Percentiles rank a stretch among this genome's conserved stretches.
Evolutionary conservation across 208 protist species (phyloP).

Genomic region (Vickermania ingenoplastis): DNA sequence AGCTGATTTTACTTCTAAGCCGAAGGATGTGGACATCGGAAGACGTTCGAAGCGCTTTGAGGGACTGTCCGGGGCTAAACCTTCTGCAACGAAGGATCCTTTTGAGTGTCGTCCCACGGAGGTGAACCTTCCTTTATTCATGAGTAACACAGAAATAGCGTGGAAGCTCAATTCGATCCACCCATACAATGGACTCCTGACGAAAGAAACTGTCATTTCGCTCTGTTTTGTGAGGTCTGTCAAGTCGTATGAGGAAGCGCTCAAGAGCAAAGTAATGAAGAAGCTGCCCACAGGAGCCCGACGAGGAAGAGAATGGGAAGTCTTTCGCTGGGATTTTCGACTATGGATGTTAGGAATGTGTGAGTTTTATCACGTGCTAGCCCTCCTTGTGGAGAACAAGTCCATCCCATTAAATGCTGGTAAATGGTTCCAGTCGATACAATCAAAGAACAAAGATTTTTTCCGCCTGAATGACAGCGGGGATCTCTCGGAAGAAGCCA

Average conservation of each 20-base stretch:
- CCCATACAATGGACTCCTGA: conserved; percentile 7
- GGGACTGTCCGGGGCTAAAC: neutral
- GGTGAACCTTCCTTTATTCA: conserved; percentile 6
- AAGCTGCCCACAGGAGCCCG: neutral
- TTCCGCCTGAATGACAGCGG: neutral
- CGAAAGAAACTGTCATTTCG: neutral
- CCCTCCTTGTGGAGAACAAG: conserved; percentile 30
- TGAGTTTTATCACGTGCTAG: conserved; percentile 48
- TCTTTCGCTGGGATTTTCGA: conserved; percentile 29
- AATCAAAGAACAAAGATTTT: conserved; percentile 3
- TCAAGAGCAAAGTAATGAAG: neutral
- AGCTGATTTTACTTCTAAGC: neutral
- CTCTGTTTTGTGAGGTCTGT: neutral
- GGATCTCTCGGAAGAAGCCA: neutral
- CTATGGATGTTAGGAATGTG: conserved; percentile 46
- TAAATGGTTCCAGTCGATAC: conserved; percentile 16
- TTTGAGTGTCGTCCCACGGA: neutral
- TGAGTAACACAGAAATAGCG: neutral
- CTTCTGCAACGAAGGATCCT: neutral
- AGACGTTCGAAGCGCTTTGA: conserved; percentile 6
- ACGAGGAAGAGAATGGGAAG: neutral
- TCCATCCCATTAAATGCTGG: conserved; percentile 14
- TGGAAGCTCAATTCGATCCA: conserved; percentile 9
- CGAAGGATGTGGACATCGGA: neutral
- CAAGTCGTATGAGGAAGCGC: neutral